Evolutionary conservation across 768 basidiomycete species (phyloP).

Genomic region (Chlorophyllum brunneum): DNA sequence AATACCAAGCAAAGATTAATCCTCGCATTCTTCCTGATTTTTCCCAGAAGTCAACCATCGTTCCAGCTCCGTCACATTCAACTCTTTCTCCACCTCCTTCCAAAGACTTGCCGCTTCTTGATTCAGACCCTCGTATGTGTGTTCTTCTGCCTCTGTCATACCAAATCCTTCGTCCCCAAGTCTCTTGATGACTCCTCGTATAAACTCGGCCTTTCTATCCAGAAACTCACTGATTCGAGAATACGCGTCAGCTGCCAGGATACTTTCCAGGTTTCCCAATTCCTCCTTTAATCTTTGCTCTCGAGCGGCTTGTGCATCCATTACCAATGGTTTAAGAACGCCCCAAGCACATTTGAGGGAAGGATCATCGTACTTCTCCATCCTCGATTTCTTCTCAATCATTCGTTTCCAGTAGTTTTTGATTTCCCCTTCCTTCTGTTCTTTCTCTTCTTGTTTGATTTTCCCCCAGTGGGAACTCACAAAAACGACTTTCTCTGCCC

Average conservation of each 20-base stretch:
- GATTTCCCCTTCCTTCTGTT: not conserved
- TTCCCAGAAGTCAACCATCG: not conserved
- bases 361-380: not conserved
- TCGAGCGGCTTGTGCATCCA: not conserved
- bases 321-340: not conserved
- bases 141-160: not conserved
- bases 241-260: not conserved
- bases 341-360: not conserved
- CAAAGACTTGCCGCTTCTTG: not conserved
- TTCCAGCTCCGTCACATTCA: not conserved
- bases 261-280: not conserved
- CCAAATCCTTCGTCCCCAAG: not conserved
- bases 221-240: not conserved
- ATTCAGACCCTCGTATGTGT: not conserved
- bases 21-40: not conserved
- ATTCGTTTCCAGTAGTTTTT: not conserved
- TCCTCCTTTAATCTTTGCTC: not conserved
- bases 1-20: not conserved
- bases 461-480: slow-evolving; percentile 1
- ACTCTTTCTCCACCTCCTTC: slow-evolving; percentile 4
- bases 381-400: not conserved
- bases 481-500: not conserved
- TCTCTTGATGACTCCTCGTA: not conserved
- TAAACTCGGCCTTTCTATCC: not conserved
- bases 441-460: not conserved